Evolutionary conservation across 192 early-diverging fungal genomes (phyloP).

Genomic region (Entophlyctis luteolus): DNA sequence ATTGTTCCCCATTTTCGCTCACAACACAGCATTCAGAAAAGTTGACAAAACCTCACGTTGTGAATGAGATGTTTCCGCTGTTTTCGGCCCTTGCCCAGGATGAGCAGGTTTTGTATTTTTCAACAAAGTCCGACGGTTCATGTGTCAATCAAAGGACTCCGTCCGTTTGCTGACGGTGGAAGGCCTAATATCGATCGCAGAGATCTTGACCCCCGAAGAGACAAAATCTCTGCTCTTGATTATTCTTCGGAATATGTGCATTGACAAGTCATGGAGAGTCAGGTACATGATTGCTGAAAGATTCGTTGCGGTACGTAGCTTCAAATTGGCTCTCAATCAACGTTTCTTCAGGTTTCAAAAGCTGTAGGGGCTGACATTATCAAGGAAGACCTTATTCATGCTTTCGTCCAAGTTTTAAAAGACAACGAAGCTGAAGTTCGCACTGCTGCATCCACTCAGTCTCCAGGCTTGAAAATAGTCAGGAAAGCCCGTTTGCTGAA

Average conservation of each 20-base stretch:
- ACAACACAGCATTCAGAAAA: conserved; percentile 47
- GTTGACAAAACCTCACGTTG: conserved; percentile 69
- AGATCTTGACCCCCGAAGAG: conserved; percentile 72
- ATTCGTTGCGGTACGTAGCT: conserved; percentile 73
- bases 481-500: neutral
- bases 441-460: conserved; percentile 87
- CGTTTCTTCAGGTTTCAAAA: conserved; percentile 61
- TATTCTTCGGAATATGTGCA: conserved; percentile 70
- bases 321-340: neutral
- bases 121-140: neutral
- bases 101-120: conserved; percentile 43
- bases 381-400: conserved; percentile 78
- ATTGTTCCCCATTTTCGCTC: neutral
- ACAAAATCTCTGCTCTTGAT: conserved; percentile 69
- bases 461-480: conserved; percentile 55
- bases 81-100: conserved; percentile 80
- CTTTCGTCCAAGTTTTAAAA: conserved; percentile 84
- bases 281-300: conserved; percentile 99
- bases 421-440: conserved; percentile 98
- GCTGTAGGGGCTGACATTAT: conserved; percentile 75
- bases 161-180: conserved; percentile 94
- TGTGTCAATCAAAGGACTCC: conserved; percentile 69
- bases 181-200: conserved; percentile 82
- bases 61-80: conserved; percentile 78
- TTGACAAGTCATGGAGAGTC: conserved; percentile 97